These are phyloP conservation scores for Pythium periplocum DNA, from an alignment of 352 stramenopile species.

Conservation along the genomic window DNA sequence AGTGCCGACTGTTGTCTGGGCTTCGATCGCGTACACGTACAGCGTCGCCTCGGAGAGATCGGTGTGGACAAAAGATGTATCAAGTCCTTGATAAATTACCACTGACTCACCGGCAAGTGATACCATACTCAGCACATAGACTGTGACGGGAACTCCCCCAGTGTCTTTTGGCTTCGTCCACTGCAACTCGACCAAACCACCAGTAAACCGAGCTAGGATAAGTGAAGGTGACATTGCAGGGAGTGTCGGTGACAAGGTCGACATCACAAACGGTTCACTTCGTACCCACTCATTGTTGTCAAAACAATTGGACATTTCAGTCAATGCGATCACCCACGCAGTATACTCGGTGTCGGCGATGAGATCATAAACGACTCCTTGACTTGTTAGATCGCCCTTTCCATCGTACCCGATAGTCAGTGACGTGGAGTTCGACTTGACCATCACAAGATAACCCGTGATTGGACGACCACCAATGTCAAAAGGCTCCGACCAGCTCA, in stretches of 20 bases:
- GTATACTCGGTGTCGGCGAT: conserved; percentile 20
- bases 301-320: conserved; percentile 20
- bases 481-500: conserved; percentile 48
- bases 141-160: conserved; percentile 17
- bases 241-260: conserved; percentile 12
- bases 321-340: conserved; percentile 13
- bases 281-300: conserved; percentile 6
- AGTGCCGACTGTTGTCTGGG: conserved; percentile 25
- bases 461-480: conserved; percentile 45
- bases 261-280: conserved; percentile 1
- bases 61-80: conserved; percentile 22
- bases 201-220: conserved; percentile 10
- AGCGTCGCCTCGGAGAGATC: conserved; percentile 40
- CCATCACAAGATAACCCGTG: conserved; percentile 37
- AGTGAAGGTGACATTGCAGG: conserved; percentile 13
- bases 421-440: conserved; percentile 12
- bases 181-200: conserved; percentile 20
- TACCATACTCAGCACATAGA: too few species aligned
- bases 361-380: conserved; percentile 17
- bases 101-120: too few species aligned
- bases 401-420: conserved; percentile 43
- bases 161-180: conserved; percentile 17
- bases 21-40: conserved; percentile 38
- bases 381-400: conserved; percentile 4
- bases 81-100: too few species aligned